A percentile compares a stretch with the other conserved stretches of the same genome.
phyloP scores from a whole-genome alignment of 2,329 filamentous ascomycete genomes.

The Madurella fahalii region DNA sequence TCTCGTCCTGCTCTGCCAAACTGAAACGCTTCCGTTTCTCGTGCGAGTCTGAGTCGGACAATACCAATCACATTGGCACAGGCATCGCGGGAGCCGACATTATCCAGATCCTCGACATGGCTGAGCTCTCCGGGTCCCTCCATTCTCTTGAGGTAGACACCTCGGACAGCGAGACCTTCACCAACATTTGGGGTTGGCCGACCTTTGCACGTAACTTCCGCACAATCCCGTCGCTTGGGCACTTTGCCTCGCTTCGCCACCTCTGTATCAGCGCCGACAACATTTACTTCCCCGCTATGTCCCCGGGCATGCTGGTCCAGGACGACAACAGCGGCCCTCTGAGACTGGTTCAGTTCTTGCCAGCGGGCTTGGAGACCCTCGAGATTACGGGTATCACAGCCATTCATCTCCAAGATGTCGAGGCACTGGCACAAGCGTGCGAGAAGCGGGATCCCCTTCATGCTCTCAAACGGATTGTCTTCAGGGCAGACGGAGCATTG shows the following conservation, averaged over 20 bases:
- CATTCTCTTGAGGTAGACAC: neutral
- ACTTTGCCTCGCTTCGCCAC: neutral
- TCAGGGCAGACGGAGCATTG: neutral
- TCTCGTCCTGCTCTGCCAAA: neutral
- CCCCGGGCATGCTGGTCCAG: slow-evolving; percentile 2
- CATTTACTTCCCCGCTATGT: slow-evolving; percentile 5
- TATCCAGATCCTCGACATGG: neutral
- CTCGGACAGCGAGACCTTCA: neutral
- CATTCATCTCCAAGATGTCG: neutral
- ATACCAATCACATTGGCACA: neutral
- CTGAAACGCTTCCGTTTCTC: slow-evolving; percentile 2
- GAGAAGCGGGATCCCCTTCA: neutral
- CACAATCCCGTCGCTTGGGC: neutral
- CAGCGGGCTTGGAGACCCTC: neutral
- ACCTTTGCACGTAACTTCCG: neutral
- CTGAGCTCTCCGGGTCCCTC: neutral
- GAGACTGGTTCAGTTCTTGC: slow-evolving; percentile 3
- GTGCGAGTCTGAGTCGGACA: neutral
- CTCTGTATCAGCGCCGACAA: slow-evolving; percentile 3
- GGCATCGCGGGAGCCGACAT: neutral
- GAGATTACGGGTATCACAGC: slow-evolving; percentile 2
- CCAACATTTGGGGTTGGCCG: neutral
- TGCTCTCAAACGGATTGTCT: neutral
- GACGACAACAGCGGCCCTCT: neutral
- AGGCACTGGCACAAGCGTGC: neutral